A percentile compares a stretch with the other conserved stretches of the same genome.
These are phyloP conservation scores for Xanthoconium separans DNA, from an alignment of 1,284 basidiomycete genomes.

Conservation along the genomic window DNA sequence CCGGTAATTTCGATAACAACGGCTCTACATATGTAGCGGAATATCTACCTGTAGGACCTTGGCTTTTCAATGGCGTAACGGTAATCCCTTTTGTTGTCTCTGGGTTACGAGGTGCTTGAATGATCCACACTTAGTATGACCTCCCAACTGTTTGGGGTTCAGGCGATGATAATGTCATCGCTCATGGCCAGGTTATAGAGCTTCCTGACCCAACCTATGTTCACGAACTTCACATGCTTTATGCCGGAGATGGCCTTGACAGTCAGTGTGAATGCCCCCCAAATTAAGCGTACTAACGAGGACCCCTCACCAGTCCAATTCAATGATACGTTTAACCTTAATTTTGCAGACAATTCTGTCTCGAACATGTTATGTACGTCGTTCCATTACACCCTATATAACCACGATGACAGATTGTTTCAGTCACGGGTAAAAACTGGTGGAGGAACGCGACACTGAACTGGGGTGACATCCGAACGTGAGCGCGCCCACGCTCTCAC, in stretches of 20 bases:
- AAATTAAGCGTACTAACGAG: constrained; percentile 36
- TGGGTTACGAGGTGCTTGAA: neutral
- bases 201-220: constrained; percentile 32
- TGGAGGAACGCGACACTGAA: constrained; percentile 36
- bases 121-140: constrained; percentile 33
- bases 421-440: constrained; percentile 43
- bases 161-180: constrained; percentile 40
- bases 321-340: constrained; percentile 35
- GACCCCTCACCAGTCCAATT: constrained; percentile 34
- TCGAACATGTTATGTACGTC: constrained; percentile 34
- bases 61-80: constrained; percentile 36
- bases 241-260: constrained; percentile 38
- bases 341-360: constrained; percentile 35
- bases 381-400: too few relatives aligned
- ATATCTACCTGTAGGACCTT: constrained; percentile 37
- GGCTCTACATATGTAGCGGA: constrained; percentile 40
- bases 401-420: neutral
- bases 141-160: constrained; percentile 41
- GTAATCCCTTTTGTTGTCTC: constrained; percentile 21
- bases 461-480: constrained; percentile 40
- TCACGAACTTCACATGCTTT: constrained; percentile 45
- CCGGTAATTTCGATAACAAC: constrained; percentile 34
- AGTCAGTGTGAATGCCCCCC: constrained; percentile 14
- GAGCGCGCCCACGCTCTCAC: constrained; percentile 1
- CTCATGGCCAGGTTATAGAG: constrained; percentile 37